Percentiles rank a stretch among this genome's conserved stretches.
Evolutionary conservation across 148 eudicot species (phyloP).

Genomic region (Drosera capensis): DNA sequence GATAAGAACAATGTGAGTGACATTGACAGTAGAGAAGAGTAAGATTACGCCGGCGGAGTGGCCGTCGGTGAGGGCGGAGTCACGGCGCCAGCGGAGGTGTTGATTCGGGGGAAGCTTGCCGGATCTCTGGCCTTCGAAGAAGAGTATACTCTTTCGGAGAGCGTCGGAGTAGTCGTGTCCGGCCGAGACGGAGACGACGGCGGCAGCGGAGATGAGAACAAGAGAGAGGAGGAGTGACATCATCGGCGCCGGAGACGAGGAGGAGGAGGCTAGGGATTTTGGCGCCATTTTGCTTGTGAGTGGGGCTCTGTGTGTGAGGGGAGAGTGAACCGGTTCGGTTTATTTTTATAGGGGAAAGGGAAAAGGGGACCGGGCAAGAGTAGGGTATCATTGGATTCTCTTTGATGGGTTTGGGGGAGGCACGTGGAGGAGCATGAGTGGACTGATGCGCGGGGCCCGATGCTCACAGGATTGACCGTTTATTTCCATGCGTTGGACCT

Average conservation of each 20-base stretch:
- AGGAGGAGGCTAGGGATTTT: background rate
- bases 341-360: background rate
- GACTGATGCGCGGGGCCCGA: constrained; percentile 7
- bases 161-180: constrained; percentile 67
- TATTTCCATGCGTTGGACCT: background rate
- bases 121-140: constrained; percentile 95
- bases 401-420: constrained; percentile 9
- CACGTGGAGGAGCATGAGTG: constrained; percentile 23
- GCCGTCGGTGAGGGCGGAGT: constrained; percentile 84
- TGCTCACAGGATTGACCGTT: constrained; percentile 6
- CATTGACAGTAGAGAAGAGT: background rate
- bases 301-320: background rate
- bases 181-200: constrained; percentile 1
- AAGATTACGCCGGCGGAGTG: constrained; percentile 46
- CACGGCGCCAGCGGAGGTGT: constrained; percentile 75
- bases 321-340: constrained; percentile 1
- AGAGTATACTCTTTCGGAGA: constrained; percentile 65
- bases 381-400: constrained; percentile 24
- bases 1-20: background rate
- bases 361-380: background rate
- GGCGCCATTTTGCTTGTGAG: constrained; percentile 11
- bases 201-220: too few species aligned
- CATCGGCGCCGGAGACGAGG: background rate
- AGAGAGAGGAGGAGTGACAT: constrained; percentile 2
- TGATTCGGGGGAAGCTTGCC: constrained; percentile 82